Evolutionary conservation across 2,329 filamentous ascomycete species (phyloP).

Genomic region (Talaromyces sp.): DNA sequence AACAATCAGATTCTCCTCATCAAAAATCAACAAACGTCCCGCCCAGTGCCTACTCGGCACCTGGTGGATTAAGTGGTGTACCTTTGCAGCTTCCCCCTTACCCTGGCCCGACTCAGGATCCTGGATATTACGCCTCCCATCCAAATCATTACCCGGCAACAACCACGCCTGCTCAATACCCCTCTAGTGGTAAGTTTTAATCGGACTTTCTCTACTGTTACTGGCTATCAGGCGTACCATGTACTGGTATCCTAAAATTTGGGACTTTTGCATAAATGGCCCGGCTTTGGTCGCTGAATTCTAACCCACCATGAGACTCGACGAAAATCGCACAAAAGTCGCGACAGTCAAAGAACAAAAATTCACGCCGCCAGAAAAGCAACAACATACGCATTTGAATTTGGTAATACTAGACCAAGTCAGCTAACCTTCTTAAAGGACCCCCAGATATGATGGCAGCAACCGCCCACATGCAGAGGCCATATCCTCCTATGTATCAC

Average conservation of each 20-base stretch:
- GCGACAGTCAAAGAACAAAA: constrained; percentile 21
- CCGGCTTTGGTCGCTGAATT: not conserved
- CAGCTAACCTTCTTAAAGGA: constrained; percentile 47
- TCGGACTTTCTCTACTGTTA: constrained; percentile 2
- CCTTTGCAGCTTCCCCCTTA: constrained; percentile 55
- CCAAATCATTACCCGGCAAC: constrained; percentile 78
- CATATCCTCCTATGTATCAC: constrained; percentile 89
- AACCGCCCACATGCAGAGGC: constrained; percentile 59
- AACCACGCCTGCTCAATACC: constrained; percentile 75
- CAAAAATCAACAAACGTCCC: constrained; percentile 43
- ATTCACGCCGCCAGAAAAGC: not conserved
- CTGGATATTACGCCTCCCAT: constrained; percentile 70
- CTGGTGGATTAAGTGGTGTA: constrained; percentile 33
- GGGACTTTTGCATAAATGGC: not conserved
- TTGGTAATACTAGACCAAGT: not conserved
- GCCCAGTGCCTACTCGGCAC: constrained; percentile 24
- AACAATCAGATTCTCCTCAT: constrained; percentile 55
- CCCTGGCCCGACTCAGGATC: constrained; percentile 61
- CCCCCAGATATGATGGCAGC: constrained; percentile 64
- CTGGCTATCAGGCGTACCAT: not conserved
- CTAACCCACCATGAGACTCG: not conserved
- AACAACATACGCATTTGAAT: not conserved
- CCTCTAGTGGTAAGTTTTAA: constrained; percentile 67
- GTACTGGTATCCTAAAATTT: not conserved
- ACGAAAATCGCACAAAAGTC: constrained; percentile 23